These are phyloP conservation scores for Cladobotryum mycophilum DNA, from an alignment of 2,329 filamentous ascomycete species.

Conservation along the genomic window DNA sequence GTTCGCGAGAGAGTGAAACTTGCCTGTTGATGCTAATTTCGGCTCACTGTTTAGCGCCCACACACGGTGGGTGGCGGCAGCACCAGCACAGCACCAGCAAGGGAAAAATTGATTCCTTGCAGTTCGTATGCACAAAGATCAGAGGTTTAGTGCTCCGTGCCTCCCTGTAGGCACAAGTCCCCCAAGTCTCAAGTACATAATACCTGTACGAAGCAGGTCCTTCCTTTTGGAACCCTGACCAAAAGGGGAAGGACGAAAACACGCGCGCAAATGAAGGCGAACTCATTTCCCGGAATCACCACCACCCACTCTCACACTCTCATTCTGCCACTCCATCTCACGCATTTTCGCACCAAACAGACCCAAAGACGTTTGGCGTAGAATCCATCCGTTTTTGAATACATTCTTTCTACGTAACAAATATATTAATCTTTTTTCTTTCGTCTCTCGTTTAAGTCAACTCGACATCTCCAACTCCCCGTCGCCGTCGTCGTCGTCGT, in stretches of 20 bases:
- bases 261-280: not conserved
- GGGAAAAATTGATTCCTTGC: no score
- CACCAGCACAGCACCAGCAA: no score
- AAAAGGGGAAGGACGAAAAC: not conserved
- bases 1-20: no score
- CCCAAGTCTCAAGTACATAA: no score
- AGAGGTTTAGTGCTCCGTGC: not conserved
- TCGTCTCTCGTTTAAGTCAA: not conserved
- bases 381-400: not conserved
- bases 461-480: not conserved
- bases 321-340: not conserved
- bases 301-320: not conserved
- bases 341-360: no score
- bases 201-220: no score
- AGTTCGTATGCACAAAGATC: no score
- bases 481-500: not conserved
- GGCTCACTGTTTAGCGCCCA: no score
- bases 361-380: not conserved
- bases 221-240: not conserved
- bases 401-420: slow-evolving; percentile 5
- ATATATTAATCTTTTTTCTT: not conserved
- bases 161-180: no score
- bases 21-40: no score
- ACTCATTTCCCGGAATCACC: slow-evolving; percentile 1
- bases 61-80: no score